Percentiles rank a stretch among this genome's conserved stretches.
These are phyloP conservation scores for Taxillus chinensis DNA, from an alignment of 164 flowering plant species.

Conservation along the genomic window DNA sequence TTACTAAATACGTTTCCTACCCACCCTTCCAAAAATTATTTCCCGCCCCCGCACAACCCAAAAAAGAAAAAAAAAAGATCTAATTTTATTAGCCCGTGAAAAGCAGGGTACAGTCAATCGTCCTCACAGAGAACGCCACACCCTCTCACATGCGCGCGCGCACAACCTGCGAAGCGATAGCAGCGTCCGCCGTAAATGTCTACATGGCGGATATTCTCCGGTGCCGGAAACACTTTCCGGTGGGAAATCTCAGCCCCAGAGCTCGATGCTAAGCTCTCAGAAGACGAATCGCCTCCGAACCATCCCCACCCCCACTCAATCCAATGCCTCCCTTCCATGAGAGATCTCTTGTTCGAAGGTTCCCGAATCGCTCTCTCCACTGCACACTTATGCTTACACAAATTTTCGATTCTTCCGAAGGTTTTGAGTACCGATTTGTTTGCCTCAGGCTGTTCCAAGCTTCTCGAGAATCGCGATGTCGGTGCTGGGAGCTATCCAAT, in stretches of 20 bases:
- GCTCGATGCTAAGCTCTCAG: background rate
- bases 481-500: slow-evolving; percentile 19
- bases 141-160: too few species aligned
- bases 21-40: too few species aligned
- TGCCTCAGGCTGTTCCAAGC: slow-evolving; percentile 27
- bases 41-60: too few species aligned
- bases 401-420: background rate
- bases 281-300: slow-evolving; percentile 1
- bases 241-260: slow-evolving; percentile 36
- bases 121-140: too few species aligned
- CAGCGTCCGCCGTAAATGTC: slow-evolving; percentile 24
- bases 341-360: slow-evolving; percentile 62
- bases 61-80: too few species aligned
- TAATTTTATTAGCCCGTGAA: too few species aligned
- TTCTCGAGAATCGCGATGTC: slow-evolving; percentile 17
- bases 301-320: slow-evolving; percentile 3
- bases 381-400: background rate
- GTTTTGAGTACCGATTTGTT: background rate
- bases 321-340: slow-evolving; percentile 55
- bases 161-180: background rate
- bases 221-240: slow-evolving; percentile 35
- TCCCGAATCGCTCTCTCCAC: slow-evolving; percentile 4
- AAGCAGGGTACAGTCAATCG: too few species aligned
- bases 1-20: too few species aligned
- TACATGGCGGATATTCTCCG: slow-evolving; percentile 63